Conservation (phyloP, 2,329 filamentous ascomycete genomes). For the Diaporthe sp. region DNA sequence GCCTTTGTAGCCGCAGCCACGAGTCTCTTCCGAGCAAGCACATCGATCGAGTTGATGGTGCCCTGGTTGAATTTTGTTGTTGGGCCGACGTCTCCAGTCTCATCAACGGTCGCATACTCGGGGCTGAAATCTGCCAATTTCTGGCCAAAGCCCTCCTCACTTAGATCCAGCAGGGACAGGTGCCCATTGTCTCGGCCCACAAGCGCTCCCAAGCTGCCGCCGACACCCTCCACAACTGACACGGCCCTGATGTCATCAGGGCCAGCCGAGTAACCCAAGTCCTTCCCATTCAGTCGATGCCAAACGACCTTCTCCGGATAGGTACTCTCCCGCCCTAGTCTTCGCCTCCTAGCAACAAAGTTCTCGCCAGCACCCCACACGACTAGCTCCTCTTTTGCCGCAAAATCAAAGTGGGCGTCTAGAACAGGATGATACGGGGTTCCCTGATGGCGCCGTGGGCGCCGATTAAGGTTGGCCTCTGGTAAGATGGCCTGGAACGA, state of each 20-base stretch:
- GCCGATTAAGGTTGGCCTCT: constrained; percentile 43
- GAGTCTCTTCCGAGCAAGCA: constrained; percentile 45
- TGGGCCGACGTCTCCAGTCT: constrained; percentile 1
- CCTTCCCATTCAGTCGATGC: constrained; percentile 55
- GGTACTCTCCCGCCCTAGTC: constrained; percentile 40
- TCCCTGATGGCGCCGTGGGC: constrained; percentile 47
- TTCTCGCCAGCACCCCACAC: constrained; percentile 67
- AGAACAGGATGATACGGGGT: constrained; percentile 62
- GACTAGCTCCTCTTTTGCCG: constrained; percentile 59
- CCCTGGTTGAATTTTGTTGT: constrained; percentile 43
- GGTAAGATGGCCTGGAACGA: constrained; percentile 53
- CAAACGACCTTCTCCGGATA: constrained; percentile 48
- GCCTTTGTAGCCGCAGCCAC: constrained; percentile 53
- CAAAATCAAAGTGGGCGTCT: constrained; percentile 57
- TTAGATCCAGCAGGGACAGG: constrained; percentile 59
- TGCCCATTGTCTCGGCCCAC: constrained; percentile 65
- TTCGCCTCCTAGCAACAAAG: constrained; percentile 58
- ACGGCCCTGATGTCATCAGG: constrained; percentile 65
- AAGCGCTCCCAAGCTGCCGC: constrained; percentile 53
- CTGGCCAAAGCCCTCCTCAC: constrained; percentile 51
- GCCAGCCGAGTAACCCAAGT: constrained; percentile 57
- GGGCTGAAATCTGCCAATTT: constrained; percentile 45
- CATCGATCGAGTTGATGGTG: constrained; percentile 54
- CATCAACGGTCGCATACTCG: constrained; percentile 43
- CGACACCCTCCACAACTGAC: constrained; percentile 55